These are phyloP conservation scores for Diospyros lotus DNA, from an alignment of 148 eudicot species.

Conservation along the genomic window DNA sequence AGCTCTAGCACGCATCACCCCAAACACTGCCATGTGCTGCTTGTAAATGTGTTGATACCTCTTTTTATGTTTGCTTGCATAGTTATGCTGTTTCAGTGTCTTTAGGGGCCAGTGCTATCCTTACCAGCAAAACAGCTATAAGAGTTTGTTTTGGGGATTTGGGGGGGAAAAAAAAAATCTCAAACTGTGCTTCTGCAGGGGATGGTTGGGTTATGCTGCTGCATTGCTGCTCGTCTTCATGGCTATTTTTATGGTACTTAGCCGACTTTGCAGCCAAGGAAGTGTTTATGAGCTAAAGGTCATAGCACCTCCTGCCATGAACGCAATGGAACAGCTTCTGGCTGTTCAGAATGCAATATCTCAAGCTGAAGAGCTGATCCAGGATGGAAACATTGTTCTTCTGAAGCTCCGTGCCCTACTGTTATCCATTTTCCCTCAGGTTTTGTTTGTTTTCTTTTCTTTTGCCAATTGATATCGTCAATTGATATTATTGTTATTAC, in stretches of 20 bases:
- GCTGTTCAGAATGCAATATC: slow-evolving; percentile 90
- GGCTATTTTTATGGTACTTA: slow-evolving; percentile 61
- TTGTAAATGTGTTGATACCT: no score
- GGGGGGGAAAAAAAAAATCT: no score
- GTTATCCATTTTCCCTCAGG: slow-evolving; percentile 87
- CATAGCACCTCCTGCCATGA: slow-evolving; percentile 70
- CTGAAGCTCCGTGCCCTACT: slow-evolving; percentile 75
- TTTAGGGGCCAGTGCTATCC: no score
- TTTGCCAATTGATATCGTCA: no score
- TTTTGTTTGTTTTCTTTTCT: slow-evolving; percentile 14
- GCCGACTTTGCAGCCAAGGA: slow-evolving; percentile 44
- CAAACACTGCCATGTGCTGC: no score
- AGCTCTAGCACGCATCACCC: no score
- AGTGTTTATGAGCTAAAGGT: slow-evolving; percentile 59
- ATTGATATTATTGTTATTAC: no score
- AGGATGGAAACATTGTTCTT: slow-evolving; percentile 73
- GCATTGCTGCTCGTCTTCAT: slow-evolving; percentile 40
- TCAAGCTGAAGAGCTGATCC: slow-evolving; percentile 77
- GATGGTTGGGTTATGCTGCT: slow-evolving; percentile 60
- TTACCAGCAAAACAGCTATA: no score
- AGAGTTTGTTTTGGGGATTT: no score
- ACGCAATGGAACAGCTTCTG: slow-evolving; percentile 84
- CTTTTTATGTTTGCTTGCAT: no score
- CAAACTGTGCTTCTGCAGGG: slow-evolving; percentile 46
- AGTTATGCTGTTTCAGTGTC: no score